Evolutionary conservation across 495 filamentous ascomycete species (phyloP), one percentile per base, ranked within the genome.

Genomic region (Hypoxylon perforatum): DNA sequence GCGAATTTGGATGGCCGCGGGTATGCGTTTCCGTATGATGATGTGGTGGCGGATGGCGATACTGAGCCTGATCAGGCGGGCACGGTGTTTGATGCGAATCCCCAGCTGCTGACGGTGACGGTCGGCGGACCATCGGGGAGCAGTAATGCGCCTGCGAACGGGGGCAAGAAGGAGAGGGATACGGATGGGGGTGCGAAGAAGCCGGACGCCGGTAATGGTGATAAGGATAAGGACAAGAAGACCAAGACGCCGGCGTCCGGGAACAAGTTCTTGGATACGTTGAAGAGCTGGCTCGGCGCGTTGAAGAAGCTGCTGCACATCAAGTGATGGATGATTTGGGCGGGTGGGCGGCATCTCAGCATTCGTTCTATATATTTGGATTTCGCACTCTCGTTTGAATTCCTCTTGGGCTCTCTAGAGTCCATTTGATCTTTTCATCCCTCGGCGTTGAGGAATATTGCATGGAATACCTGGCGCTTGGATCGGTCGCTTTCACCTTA

Each of bases 21-120:
- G 1, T 93, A 93, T 77, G 88, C 90, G 1, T 92, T 92, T 68
- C 90, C 91, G 0, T 93, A 92, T 70, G 90, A 93, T 70, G 91
- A 93, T 74, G 91, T 92, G 3, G 81, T 82, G 18, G 83, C 88
- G 0, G 75, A 76, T 15, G 83, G 81, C 51, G 85, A 80, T 0
- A 63, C 73, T 12, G 72, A 48, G 8, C 70, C 72, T 3, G 85
- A 92, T 75, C 87, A 88, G 63, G 85, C 84, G 28, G 91, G 91
- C 2, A 84, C 82, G 47, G 84, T 92, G n/a, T 83, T 72, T 55
- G 86, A 86, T 71, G 71, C 73, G 3, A 83, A 75, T 47, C 90
- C 90, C 2, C 57, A 73, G 56, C 63, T 87, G 39, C 82, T 91
- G 56, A 86, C 85, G 0, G 82, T 93, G 11, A 81, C 84, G 19